Conservation (phyloP, 306 rosid genomes). For the Aeschynomene evenia region DNA sequence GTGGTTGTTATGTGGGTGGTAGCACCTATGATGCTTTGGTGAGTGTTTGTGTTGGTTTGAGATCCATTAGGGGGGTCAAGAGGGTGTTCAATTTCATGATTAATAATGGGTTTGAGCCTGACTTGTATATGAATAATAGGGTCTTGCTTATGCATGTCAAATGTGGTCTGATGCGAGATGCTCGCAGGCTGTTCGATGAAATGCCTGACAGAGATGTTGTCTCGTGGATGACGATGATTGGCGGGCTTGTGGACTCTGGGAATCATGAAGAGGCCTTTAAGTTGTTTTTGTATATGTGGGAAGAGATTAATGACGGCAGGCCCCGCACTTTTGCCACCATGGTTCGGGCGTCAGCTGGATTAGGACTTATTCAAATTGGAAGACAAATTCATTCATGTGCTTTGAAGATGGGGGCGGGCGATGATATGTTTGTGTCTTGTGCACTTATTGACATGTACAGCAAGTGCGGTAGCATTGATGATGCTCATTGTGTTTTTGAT, state of each 20-base stretch:
- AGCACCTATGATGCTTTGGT: constrained; percentile 73
- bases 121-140: constrained; percentile 73
- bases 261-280: constrained; percentile 55
- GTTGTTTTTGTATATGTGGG: constrained; percentile 64
- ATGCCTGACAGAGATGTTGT: constrained; percentile 59
- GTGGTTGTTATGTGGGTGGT: constrained; percentile 44
- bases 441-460: constrained; percentile 86
- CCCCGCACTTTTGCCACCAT: constrained; percentile 59
- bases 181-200: constrained; percentile 54
- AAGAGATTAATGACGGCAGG: constrained; percentile 51
- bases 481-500: constrained; percentile 73
- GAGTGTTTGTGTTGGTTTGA: constrained; percentile 68
- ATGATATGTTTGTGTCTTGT: constrained; percentile 61
- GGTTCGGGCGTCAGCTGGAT: constrained; percentile 73
- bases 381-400: constrained; percentile 73
- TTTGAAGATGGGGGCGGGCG: constrained; percentile 63
- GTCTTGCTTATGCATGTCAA: constrained; percentile 68
- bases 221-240: constrained; percentile 66
- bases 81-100: constrained; percentile 58
- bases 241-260: constrained; percentile 70
- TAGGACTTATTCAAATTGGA: constrained; percentile 55
- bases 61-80: constrained; percentile 63
- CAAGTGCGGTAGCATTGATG: constrained; percentile 79
- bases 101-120: constrained; percentile 57
- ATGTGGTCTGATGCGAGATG: constrained; percentile 74